A percentile compares a stretch with the other conserved stretches of the same genome.
These are phyloP conservation scores for Kodamaea lidongshanica DNA, from an alignment of 805 yeast genomes.

Conservation along the genomic window DNA sequence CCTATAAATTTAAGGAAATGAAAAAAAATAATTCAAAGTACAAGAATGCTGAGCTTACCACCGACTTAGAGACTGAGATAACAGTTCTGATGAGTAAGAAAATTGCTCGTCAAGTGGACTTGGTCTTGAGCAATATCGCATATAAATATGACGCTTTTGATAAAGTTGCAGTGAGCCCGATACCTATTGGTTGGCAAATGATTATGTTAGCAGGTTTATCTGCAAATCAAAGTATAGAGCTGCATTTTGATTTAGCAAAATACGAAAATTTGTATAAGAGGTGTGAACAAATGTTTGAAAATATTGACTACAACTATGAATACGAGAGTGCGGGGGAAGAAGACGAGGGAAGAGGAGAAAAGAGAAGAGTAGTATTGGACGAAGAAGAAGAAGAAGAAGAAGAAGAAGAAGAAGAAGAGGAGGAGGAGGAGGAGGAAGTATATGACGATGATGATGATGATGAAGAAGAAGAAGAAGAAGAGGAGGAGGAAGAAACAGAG, in stretches of 20 bases:
- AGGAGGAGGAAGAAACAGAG: too few species aligned
- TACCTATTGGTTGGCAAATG: slow-evolving; percentile 23
- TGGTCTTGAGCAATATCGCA: slow-evolving; percentile 7
- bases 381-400: slow-evolving; percentile 7
- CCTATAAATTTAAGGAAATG: background rate
- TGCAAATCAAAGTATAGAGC: slow-evolving; percentile 11
- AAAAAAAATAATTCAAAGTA: slow-evolving; percentile 1
- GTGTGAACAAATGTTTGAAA: slow-evolving; percentile 23
- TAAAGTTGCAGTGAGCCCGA: background rate
- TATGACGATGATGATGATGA: slow-evolving; percentile 7
- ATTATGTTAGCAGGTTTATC: slow-evolving; percentile 19
- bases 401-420: slow-evolving; percentile 6
- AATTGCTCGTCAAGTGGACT: slow-evolving; percentile 10
- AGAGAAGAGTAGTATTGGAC: background rate
- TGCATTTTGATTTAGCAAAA: slow-evolving; percentile 5
- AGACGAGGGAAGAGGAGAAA: slow-evolving; percentile 3
- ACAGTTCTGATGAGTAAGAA: slow-evolving; percentile 7
- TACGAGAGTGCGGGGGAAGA: slow-evolving; percentile 15
- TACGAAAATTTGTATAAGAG: slow-evolving; percentile 15
- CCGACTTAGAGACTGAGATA: slow-evolving; percentile 3
- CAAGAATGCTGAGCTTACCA: slow-evolving; percentile 3
- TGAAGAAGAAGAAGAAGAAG: slow-evolving; percentile 4
- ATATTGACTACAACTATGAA: slow-evolving; percentile 22
- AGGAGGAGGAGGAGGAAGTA: slow-evolving; percentile 7
- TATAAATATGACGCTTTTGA: slow-evolving; percentile 2